A percentile compares a stretch with the other conserved stretches of the same genome.
Conservation (phyloP, 768 basidiomycete species). For the Astraeus odoratus region DNA sequence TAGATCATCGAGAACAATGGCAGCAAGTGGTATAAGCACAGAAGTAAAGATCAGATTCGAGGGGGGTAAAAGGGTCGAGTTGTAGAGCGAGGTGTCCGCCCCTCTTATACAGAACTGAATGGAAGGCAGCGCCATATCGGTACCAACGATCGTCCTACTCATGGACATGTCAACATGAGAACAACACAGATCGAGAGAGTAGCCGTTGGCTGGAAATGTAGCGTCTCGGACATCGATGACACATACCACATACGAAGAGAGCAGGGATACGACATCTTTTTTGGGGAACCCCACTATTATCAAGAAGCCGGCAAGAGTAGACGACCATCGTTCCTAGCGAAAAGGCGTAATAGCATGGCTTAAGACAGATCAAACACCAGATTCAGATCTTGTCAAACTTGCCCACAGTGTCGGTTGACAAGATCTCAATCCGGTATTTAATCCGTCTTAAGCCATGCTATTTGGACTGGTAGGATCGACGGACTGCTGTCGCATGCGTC, state of each 20-base stretch:
- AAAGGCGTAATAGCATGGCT: neutral
- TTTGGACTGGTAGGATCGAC: neutral
- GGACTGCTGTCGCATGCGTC: too few relatives aligned
- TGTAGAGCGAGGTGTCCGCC: slow-evolving; percentile 5
- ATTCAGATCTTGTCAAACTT: slow-evolving; percentile 13
- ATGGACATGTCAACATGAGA: slow-evolving; percentile 18
- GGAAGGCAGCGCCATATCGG: slow-evolving; percentile 13
- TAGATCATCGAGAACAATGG: slow-evolving; percentile 22
- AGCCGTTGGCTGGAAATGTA: slow-evolving; percentile 19
- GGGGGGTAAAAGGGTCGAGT: slow-evolving; percentile 7
- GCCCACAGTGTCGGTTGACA: slow-evolving; percentile 11
- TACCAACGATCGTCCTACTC: slow-evolving; percentile 15
- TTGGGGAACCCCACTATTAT: slow-evolving; percentile 5
- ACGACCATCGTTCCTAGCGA: neutral
- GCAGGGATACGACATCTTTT: slow-evolving; percentile 26
- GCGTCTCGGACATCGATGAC: slow-evolving; percentile 23
- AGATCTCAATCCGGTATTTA: slow-evolving; percentile 16
- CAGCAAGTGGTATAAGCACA: slow-evolving; percentile 4
- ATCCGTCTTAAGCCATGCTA: slow-evolving; percentile 3
- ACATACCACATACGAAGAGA: slow-evolving; percentile 24
- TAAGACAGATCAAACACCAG: slow-evolving; percentile 7
- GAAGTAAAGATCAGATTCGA: slow-evolving; percentile 20
- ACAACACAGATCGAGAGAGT: slow-evolving; percentile 19
- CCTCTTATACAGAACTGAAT: slow-evolving; percentile 26
- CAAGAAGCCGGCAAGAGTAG: neutral